phyloP scores from a whole-genome alignment of 2,329 filamentous ascomycete genomes.

The Penicillium brasilianum region DNA sequence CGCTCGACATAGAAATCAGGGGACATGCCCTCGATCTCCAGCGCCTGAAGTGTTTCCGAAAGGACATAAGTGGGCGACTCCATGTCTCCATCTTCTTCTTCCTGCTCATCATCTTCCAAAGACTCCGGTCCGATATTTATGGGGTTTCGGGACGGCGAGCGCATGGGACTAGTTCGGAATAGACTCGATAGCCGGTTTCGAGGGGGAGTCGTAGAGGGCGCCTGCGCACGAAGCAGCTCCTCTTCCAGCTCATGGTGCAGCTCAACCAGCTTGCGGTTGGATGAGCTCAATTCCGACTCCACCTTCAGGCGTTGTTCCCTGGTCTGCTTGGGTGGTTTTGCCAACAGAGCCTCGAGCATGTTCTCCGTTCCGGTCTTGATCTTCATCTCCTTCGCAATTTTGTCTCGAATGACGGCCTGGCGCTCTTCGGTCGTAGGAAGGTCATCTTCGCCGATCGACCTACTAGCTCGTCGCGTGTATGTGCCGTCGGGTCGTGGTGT shows the following conservation, averaged over 20 bases:
- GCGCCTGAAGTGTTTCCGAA: constrained; percentile 84
- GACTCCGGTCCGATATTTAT: constrained; percentile 30
- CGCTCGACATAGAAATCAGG: constrained; percentile 95
- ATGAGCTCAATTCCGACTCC: constrained; percentile 87
- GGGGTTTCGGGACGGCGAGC: constrained; percentile 54
- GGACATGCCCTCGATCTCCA: constrained; percentile 85
- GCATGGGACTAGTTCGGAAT: constrained; percentile 61
- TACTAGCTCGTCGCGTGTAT: constrained; percentile 51
- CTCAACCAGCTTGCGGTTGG: constrained; percentile 72
- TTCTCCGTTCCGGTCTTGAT: constrained; percentile 98
- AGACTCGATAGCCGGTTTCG: constrained; percentile 61
- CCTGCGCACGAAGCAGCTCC: constrained; percentile 63
- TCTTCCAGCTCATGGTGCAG: constrained; percentile 64
- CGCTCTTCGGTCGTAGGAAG: constrained; percentile 69
- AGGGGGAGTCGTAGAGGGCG: constrained; percentile 56
- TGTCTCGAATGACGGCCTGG: constrained; percentile 76
- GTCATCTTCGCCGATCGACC: constrained; percentile 66
- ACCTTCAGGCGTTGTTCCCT: constrained; percentile 80
- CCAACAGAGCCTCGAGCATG: constrained; percentile 90
- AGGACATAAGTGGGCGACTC: constrained; percentile 93
- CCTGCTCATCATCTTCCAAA: constrained; percentile 43
- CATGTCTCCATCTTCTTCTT: constrained; percentile 67
- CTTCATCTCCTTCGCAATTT: constrained; percentile 93
- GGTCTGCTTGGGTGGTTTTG: constrained; percentile 93
- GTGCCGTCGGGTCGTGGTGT: constrained; percentile 63